Evolutionary conservation across 768 basidiomycete species (phyloP).

Genomic region (Lentinula sp.): DNA sequence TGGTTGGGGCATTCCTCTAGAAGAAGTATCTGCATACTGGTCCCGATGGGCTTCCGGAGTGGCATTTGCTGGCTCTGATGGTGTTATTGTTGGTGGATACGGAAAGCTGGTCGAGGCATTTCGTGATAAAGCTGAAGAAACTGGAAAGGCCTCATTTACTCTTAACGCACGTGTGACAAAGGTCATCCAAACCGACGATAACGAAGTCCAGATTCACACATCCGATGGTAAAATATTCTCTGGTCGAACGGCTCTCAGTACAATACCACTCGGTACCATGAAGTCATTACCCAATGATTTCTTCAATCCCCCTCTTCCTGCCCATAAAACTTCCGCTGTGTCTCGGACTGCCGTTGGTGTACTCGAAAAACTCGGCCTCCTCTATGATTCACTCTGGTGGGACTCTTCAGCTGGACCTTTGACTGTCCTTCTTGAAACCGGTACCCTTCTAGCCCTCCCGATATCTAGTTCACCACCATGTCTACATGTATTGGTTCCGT

Average conservation of each 20-base stretch:
- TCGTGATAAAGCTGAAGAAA: neutral
- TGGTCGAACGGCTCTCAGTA: neutral
- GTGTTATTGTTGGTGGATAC: constrained; percentile 5
- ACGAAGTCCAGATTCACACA: neutral
- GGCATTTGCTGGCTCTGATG: constrained; percentile 5
- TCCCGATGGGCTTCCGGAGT: constrained; percentile 1
- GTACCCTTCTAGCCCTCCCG: neutral
- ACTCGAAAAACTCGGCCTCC: constrained; percentile 1
- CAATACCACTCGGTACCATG: constrained; percentile 3
- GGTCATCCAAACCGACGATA: neutral
- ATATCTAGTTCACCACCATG: neutral
- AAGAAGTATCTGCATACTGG: neutral
- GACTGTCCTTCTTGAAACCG: neutral
- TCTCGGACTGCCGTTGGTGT: constrained; percentile 1
- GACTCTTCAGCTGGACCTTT: neutral
- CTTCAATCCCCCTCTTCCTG: constrained; percentile 5
- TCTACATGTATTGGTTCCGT: constrained; percentile 1
- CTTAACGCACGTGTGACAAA: neutral
- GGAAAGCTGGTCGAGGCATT: neutral
- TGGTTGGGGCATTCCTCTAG: constrained; percentile 4
- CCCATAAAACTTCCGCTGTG: neutral
- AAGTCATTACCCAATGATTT: neutral
- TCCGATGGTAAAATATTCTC: neutral
- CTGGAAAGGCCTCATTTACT: neutral
- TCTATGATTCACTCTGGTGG: constrained; percentile 7